A percentile compares a stretch with the other conserved stretches of the same genome.
phyloP scores from a whole-genome alignment of 1,284 basidiomycete species.

The Melampsora americana region DNA sequence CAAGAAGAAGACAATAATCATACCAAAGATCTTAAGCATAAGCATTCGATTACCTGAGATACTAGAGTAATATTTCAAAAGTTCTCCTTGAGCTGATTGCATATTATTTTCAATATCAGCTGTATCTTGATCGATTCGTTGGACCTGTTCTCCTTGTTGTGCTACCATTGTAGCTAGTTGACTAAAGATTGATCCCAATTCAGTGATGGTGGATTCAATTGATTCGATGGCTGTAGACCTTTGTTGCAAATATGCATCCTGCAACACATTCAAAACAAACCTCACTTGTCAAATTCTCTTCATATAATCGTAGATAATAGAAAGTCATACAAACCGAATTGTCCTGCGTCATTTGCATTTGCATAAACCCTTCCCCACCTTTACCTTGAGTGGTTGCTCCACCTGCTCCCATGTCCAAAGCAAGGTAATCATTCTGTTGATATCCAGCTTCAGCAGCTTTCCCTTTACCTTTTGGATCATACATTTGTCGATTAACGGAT shows the following conservation, averaged over 20 bases:
- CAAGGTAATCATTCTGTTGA: constrained; percentile 69
- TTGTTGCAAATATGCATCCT: constrained; percentile 93
- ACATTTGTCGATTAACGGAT: constrained; percentile 38
- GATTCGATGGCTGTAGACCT: constrained; percentile 96
- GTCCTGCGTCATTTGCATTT: constrained; percentile 83
- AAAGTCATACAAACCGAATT: constrained; percentile 41
- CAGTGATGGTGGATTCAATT: constrained; percentile 95
- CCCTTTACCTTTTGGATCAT: constrained; percentile 66
- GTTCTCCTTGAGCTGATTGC: constrained; percentile 55
- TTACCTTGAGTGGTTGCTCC: constrained; percentile 57
- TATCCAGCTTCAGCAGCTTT: constrained; percentile 61
- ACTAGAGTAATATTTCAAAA: constrained; percentile 91
- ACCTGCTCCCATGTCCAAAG: constrained; percentile 74
- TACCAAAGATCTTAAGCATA: constrained; percentile 79
- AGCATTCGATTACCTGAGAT: constrained; percentile 95
- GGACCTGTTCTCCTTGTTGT: constrained; percentile 95
- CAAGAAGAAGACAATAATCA: constrained; percentile 39
- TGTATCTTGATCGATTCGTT: constrained; percentile 99
- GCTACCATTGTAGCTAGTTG: constrained; percentile 98
- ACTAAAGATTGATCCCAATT: constrained; percentile 94
- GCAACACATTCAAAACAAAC: constrained; percentile 22
- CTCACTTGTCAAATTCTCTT: not conserved
- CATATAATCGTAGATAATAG: not conserved
- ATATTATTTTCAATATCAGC: constrained; percentile 80
- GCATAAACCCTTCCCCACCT: constrained; percentile 68